Conservation (phyloP, 176 grass and related monocot species). For the Panicum miliaceum region DNA sequence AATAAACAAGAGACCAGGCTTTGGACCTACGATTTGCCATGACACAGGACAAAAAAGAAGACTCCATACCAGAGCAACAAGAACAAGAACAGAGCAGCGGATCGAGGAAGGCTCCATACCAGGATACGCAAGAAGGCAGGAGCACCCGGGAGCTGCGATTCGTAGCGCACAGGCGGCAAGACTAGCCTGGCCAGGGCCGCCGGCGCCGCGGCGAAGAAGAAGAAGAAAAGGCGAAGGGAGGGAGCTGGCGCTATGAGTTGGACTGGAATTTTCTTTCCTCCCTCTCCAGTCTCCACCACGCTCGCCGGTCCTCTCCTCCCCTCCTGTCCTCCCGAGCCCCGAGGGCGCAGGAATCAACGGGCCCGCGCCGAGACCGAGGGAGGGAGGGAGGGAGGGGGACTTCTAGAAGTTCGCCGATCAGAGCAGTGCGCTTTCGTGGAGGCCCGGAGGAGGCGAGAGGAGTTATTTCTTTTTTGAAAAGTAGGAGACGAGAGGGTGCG, state of each 20-base stretch:
- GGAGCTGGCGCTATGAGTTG: background rate
- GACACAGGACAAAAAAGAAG: background rate
- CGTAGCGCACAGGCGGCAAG: conserved; percentile 11
- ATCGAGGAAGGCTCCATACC: conserved; percentile 38
- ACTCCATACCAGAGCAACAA: background rate
- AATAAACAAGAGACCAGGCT: too few relatives aligned
- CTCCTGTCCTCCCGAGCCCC: too few relatives aligned
- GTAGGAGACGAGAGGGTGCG: too few relatives aligned
- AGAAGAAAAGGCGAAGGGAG: background rate
- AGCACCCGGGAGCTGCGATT: background rate
- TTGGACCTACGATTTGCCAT: background rate
- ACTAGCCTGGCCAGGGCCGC: background rate
- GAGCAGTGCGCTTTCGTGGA: too few relatives aligned
- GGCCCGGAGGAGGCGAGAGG: too few relatives aligned
- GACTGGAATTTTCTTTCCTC: background rate
- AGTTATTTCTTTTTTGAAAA: too few relatives aligned
- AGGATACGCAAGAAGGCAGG: background rate
- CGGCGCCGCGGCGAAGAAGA: background rate
- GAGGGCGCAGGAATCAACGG: conserved; percentile 9
- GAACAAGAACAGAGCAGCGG: background rate
- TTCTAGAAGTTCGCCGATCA: too few relatives aligned
- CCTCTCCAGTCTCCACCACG: background rate
- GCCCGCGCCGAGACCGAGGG: too few relatives aligned
- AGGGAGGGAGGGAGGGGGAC: too few relatives aligned
- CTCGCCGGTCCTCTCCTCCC: background rate